These are phyloP conservation scores for Candida alai DNA, from an alignment of 805 yeast genomes.

Conservation along the genomic window DNA sequence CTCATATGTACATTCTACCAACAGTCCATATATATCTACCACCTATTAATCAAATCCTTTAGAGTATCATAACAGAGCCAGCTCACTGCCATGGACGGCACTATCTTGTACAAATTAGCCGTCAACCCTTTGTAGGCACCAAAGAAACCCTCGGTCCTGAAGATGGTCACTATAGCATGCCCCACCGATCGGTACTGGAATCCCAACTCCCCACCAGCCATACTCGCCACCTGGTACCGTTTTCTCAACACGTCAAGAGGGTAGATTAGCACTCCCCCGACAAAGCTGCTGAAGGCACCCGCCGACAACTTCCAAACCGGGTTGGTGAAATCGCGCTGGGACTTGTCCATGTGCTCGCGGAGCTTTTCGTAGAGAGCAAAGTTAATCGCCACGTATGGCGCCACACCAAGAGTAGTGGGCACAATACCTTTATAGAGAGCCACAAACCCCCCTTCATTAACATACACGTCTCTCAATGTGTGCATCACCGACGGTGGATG, in stretches of 20 bases:
- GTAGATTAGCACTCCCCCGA: slow-evolving; percentile 86
- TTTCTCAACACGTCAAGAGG: slow-evolving; percentile 89
- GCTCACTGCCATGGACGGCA: slow-evolving; percentile 94
- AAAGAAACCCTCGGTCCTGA: slow-evolving; percentile 64
- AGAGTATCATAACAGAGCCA: slow-evolving; percentile 84
- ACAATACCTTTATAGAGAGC: slow-evolving; percentile 81
- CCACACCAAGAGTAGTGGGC: slow-evolving; percentile 93
- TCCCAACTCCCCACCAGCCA: slow-evolving; percentile 76
- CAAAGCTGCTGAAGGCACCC: slow-evolving; percentile 85
- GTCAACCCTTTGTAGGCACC: slow-evolving; percentile 73
- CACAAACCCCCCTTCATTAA: slow-evolving; percentile 73
- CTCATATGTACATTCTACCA: no score
- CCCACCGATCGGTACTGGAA: slow-evolving; percentile 73
- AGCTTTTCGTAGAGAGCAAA: slow-evolving; percentile 85
- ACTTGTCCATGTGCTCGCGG: slow-evolving; percentile 49
- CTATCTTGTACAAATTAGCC: slow-evolving; percentile 83
- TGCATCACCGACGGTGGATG: slow-evolving; percentile 71
- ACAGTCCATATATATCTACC: no score
- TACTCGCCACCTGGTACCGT: slow-evolving; percentile 84
- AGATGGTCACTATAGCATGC: slow-evolving; percentile 71
- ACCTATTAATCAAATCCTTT: slow-evolving; percentile 38
- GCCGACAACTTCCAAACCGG: slow-evolving; percentile 59
- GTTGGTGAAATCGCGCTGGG: slow-evolving; percentile 33
- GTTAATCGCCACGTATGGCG: slow-evolving; percentile 92
- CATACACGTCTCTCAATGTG: slow-evolving; percentile 56